These are phyloP conservation scores for Cystobasidiaceae sp. DNA, from an alignment of 1,284 basidiomycete genomes.

Conservation along the genomic window DNA sequence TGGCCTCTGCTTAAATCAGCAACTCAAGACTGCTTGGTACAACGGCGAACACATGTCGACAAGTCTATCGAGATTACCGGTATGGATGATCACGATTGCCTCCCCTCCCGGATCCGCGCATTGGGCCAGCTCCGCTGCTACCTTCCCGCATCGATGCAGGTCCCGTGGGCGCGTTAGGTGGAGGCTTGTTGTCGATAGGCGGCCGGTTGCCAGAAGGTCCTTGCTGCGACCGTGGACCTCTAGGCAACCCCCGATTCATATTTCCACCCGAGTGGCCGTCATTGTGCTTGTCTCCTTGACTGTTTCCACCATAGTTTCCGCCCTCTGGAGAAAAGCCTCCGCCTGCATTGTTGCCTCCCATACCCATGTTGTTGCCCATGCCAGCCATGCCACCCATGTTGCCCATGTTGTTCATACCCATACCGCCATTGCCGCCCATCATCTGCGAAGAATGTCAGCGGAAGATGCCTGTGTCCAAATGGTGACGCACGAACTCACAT, in stretches of 20 bases:
- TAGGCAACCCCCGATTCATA: conserved; percentile 2
- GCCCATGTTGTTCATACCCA: conserved; percentile 25
- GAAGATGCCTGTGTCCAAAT: not conserved
- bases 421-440: conserved; percentile 24
- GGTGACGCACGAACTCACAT: not conserved
- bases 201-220: not conserved
- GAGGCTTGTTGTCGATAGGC: conserved; percentile 11
- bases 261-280: not conserved
- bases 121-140: conserved; percentile 3
- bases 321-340: not conserved
- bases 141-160: conserved; percentile 2
- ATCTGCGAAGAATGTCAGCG: conserved; percentile 1
- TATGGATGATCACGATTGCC: conserved; percentile 18
- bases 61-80: not conserved
- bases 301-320: not conserved
- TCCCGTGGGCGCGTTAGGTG: conserved; percentile 24
- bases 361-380: not conserved
- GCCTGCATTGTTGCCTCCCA: not conserved
- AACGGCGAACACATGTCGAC: not conserved
- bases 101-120: not conserved
- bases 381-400: conserved; percentile 15
- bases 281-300: not conserved
- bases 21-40: too few relatives aligned
- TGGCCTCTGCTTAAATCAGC: too few relatives aligned
- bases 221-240: conserved; percentile 18